Evolutionary conservation across 768 basidiomycete species (phyloP).

Genomic region (Auricularia cornea): DNA sequence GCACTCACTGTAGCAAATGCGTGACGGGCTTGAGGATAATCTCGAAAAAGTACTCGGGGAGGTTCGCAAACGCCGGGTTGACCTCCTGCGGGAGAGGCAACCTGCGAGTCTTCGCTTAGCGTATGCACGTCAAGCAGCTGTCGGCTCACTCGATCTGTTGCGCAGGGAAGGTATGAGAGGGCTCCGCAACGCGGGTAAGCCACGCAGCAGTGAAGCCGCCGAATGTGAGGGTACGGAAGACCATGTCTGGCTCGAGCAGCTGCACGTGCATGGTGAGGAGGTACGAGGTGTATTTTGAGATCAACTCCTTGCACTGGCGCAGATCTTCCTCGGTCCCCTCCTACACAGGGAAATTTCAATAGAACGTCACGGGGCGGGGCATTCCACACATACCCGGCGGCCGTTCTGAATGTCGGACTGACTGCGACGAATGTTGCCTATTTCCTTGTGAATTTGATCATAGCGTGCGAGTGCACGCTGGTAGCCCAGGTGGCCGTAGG

Average conservation of each 20-base stretch:
- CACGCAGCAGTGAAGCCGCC: conserved; percentile 88
- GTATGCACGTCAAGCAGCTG: not conserved
- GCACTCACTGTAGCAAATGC: not conserved
- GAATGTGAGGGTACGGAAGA: conserved; percentile 71
- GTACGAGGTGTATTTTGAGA: not conserved
- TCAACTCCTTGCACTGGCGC: not conserved
- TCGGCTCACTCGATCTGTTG: conserved; percentile 51
- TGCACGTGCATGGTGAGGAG: conserved; percentile 64
- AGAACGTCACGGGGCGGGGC: too few relatives aligned
- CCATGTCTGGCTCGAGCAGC: conserved; percentile 77
- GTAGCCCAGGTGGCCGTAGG: conserved; percentile 85
- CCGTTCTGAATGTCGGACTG: conserved; percentile 18
- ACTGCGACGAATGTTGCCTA: conserved; percentile 70
- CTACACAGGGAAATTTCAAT: too few relatives aligned
- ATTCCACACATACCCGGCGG: not conserved
- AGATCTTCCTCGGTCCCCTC: not conserved
- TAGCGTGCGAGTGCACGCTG: conserved; percentile 71
- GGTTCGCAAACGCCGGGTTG: conserved; percentile 72
- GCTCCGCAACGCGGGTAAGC: conserved; percentile 87
- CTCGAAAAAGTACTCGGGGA: conserved; percentile 92
- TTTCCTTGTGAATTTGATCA: conserved; percentile 62
- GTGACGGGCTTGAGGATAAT: not conserved
- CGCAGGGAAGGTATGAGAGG: conserved; percentile 65
- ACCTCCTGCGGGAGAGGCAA: conserved; percentile 81
- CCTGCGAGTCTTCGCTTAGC: conserved; percentile 30